Conservation (phyloP, 148 eudicot species). For the Chenopodium berlandieri region DNA sequence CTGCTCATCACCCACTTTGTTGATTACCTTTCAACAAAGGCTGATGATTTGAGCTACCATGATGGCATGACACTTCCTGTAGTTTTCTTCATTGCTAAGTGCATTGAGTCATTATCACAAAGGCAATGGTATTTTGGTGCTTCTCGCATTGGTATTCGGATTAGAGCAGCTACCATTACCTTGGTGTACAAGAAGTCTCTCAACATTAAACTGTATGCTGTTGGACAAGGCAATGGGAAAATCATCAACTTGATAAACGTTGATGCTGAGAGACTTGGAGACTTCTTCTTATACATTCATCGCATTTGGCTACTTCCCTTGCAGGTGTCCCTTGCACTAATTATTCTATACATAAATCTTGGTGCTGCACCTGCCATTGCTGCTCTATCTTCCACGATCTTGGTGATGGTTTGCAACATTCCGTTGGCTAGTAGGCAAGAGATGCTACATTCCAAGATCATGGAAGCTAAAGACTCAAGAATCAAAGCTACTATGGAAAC, state of each 20-base stretch:
- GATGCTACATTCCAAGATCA: conserved; percentile 60
- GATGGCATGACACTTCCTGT: conserved; percentile 60
- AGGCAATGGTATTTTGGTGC: conserved; percentile 94
- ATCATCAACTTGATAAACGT: conserved; percentile 60
- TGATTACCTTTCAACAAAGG: conserved; percentile 52
- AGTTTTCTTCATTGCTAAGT: conserved; percentile 66
- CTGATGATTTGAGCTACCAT: conserved; percentile 37
- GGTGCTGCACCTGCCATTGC: conserved; percentile 70
- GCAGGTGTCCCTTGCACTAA: conserved; percentile 65
- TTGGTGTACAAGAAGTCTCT: conserved; percentile 65
- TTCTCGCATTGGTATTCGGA: conserved; percentile 56
- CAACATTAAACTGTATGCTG: conserved; percentile 41
- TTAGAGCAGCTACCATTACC: conserved; percentile 58
- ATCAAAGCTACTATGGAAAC: conserved; percentile 83
- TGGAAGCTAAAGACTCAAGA: conserved; percentile 85
- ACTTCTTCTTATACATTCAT: conserved; percentile 66
- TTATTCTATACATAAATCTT: conserved; percentile 63
- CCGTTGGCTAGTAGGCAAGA: conserved; percentile 77
- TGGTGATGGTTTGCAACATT: conserved; percentile 77
- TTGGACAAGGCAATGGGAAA: conserved; percentile 55
- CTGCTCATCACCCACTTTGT: conserved; percentile 74
- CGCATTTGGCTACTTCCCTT: conserved; percentile 86
- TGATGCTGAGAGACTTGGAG: conserved; percentile 87
- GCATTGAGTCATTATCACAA: conserved; percentile 71
- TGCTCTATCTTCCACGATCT: conserved; percentile 59